A percentile compares a stretch with the other conserved stretches of the same genome.
phyloP scores from a whole-genome alignment of 108 stramenopile genomes.

The Hondaea fermentalgiana region DNA sequence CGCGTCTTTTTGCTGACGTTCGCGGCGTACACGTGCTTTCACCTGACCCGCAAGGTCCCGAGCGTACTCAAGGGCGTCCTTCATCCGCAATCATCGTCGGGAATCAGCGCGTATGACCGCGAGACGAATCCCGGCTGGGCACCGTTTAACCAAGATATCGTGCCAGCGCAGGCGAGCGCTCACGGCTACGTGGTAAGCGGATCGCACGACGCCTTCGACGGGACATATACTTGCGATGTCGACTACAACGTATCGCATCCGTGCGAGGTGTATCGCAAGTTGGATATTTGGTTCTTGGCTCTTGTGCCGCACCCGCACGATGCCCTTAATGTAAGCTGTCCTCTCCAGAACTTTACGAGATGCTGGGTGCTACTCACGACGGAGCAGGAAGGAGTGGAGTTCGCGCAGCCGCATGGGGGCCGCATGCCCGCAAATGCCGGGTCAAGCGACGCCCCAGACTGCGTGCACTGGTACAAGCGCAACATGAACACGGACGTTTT shows the following conservation, averaged over 20 bases:
- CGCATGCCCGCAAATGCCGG: neutral
- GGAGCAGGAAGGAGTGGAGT: neutral
- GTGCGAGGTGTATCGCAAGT: neutral
- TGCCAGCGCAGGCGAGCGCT: neutral
- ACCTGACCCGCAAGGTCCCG: constrained; percentile 12
- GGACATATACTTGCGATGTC: neutral
- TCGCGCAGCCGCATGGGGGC: neutral
- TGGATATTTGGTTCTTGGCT: neutral
- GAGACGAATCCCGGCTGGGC: neutral
- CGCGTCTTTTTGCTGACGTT: neutral
- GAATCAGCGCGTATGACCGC: neutral
- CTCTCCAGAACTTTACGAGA: neutral
- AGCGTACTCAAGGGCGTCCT: neutral
- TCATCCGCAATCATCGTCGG: neutral
- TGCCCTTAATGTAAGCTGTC: neutral
- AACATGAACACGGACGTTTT: neutral
- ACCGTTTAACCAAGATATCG: neutral
- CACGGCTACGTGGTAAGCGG: neutral
- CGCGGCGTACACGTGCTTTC: neutral
- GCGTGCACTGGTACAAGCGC: neutral
- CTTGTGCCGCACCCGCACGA: neutral
- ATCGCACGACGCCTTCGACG: neutral
- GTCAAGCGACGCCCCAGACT: neutral
- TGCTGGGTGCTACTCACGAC: neutral
- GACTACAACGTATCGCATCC: neutral